phyloP scores from a whole-genome alignment of 176 grass and related monocot genomes.

The Triticum monococcum region DNA sequence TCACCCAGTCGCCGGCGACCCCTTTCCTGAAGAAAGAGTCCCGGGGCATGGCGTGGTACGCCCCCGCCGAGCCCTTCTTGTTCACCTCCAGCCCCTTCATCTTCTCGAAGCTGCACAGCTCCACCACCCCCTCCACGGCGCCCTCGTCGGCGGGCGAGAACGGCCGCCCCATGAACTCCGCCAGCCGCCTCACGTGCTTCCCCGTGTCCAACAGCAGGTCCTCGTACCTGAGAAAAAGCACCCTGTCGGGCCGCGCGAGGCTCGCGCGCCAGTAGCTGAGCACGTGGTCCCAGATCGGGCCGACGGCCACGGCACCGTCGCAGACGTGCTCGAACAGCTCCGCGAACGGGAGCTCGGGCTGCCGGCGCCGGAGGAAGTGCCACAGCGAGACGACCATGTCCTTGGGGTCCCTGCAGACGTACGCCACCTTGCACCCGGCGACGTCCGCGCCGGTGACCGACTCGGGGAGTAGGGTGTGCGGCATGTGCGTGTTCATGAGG shows the following conservation, averaged over 20 bases:
- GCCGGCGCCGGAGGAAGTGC: slow-evolving; percentile 3
- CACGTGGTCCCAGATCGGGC: slow-evolving; percentile 56
- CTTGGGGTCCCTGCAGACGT: slow-evolving; percentile 52
- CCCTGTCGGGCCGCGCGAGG: background rate
- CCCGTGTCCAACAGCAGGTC: slow-evolving; percentile 30
- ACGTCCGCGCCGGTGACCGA: background rate
- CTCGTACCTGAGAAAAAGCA: slow-evolving; percentile 59
- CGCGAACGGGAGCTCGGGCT: slow-evolving; percentile 22
- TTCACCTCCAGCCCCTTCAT: slow-evolving; percentile 55
- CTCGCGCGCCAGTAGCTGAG: slow-evolving; percentile 45
- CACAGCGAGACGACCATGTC: slow-evolving; percentile 40
- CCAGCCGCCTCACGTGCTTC: slow-evolving; percentile 22
- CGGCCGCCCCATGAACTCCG: slow-evolving; percentile 41
- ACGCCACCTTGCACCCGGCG: slow-evolving; percentile 28
- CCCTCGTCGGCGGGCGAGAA: slow-evolving; percentile 41
- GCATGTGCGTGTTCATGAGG: slow-evolving; percentile 56
- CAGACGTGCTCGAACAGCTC: slow-evolving; percentile 38
- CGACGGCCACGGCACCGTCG: slow-evolving; percentile 33
- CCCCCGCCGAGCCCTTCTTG: background rate
- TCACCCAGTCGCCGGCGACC: slow-evolving; percentile 45
- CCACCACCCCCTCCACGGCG: slow-evolving; percentile 24
- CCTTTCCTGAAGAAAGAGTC: slow-evolving; percentile 41
- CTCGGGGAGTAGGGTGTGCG: slow-evolving; percentile 33
- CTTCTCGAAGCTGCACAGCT: slow-evolving; percentile 48
- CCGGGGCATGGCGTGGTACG: background rate